These are phyloP conservation scores for Aspergillus sp. DNA, from an alignment of 2,329 filamentous ascomycete species.

Conservation along the genomic window DNA sequence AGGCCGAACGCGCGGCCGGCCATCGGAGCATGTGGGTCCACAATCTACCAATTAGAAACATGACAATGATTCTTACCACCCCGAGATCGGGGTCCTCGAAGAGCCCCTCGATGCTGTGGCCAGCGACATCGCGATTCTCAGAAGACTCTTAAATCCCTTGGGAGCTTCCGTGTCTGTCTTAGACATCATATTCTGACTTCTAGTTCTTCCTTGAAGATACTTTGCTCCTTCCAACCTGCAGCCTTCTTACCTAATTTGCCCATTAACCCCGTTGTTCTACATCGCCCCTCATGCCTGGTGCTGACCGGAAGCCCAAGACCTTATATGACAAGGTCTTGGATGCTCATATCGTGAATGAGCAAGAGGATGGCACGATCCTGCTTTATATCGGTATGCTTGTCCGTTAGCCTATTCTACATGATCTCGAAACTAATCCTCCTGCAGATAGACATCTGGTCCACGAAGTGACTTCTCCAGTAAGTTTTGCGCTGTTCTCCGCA, in stretches of 20 bases:
- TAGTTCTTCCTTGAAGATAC: background rate
- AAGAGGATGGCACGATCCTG: constrained; percentile 86
- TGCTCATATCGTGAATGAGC: constrained; percentile 92
- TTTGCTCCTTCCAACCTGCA: background rate
- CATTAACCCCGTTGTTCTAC: background rate
- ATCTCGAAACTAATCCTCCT: constrained; percentile 22
- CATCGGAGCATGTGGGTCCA: constrained; percentile 2
- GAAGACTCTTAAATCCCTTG: constrained; percentile 23
- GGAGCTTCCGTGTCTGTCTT: constrained; percentile 3
- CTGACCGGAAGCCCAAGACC: constrained; percentile 71
- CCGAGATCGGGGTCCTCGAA: constrained; percentile 32
- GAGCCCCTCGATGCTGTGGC: constrained; percentile 29
- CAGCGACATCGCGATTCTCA: constrained; percentile 36
- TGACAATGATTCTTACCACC: constrained; percentile 34
- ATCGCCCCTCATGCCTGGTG: constrained; percentile 68
- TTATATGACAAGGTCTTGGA: constrained; percentile 98
- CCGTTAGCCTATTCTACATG: background rate
- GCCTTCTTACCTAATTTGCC: background rate
- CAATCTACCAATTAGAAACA: constrained; percentile 25
- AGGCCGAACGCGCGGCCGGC: constrained; percentile 9
- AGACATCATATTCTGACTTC: background rate
- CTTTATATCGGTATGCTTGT: constrained; percentile 78
- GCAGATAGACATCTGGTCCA: constrained; percentile 92
- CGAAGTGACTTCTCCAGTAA: constrained; percentile 93
- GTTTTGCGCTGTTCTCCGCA: constrained; percentile 32